Percentiles rank a stretch among this genome's conserved stretches.
These are phyloP conservation scores for Nowakowskiella sp. DNA, from an alignment of 192 early-diverging fungal genomes.

Conservation along the genomic window DNA sequence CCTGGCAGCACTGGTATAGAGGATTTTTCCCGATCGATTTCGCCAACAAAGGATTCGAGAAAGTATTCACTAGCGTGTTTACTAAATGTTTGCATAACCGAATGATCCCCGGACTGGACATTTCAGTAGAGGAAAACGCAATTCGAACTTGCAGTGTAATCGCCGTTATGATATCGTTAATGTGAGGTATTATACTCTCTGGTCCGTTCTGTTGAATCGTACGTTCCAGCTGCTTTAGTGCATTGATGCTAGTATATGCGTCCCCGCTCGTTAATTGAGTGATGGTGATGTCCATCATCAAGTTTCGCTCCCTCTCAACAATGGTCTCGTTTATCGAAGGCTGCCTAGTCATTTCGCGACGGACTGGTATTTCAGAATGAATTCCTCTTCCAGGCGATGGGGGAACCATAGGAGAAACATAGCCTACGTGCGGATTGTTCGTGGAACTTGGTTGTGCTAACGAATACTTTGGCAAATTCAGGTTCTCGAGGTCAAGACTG, in stretches of 20 bases:
- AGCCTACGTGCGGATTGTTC: slow-evolving; percentile 5
- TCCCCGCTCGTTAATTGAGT: slow-evolving; percentile 62
- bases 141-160: slow-evolving; percentile 68
- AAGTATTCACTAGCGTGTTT: slow-evolving; percentile 69
- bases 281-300: slow-evolving; percentile 58
- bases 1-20: slow-evolving; percentile 61
- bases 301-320: slow-evolving; percentile 5
- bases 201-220: slow-evolving; percentile 44
- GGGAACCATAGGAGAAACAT: too few relatives aligned
- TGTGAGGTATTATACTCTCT: slow-evolving; percentile 46
- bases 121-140: slow-evolving; percentile 55
- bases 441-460: not conserved
- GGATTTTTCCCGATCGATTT: slow-evolving; percentile 50
- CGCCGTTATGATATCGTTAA: slow-evolving; percentile 60
- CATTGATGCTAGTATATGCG: slow-evolving; percentile 57
- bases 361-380: slow-evolving; percentile 31
- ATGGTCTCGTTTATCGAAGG: slow-evolving; percentile 5
- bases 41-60: slow-evolving; percentile 61
- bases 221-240: slow-evolving; percentile 68
- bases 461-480: not conserved
- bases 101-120: slow-evolving; percentile 35
- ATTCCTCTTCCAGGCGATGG: too few relatives aligned
- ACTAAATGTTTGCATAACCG: slow-evolving; percentile 75
- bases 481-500: not conserved
- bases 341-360: not conserved